These are phyloP conservation scores for Trichosporon coremiiforme DNA, from an alignment of 1,284 basidiomycete genomes.

Conservation along the genomic window DNA sequence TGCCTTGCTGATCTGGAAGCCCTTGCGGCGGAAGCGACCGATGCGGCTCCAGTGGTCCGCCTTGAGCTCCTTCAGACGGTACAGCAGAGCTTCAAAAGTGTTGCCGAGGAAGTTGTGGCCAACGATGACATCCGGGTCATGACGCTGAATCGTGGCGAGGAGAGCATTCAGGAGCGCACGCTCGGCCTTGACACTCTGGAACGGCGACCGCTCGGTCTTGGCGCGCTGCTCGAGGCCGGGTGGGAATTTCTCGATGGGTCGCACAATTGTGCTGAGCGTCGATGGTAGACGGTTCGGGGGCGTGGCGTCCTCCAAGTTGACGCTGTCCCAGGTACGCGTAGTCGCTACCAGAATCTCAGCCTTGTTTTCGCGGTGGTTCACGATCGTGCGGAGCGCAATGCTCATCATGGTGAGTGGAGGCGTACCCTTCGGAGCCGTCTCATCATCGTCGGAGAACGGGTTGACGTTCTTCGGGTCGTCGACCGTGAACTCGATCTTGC, in stretches of 20 bases:
- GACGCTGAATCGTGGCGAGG: constrained; percentile 77
- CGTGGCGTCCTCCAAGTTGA: constrained; percentile 82
- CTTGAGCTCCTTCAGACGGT: constrained; percentile 87
- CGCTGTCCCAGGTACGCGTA: constrained; percentile 84
- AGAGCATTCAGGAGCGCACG: constrained; percentile 81
- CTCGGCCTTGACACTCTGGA: constrained; percentile 79
- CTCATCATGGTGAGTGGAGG: constrained; percentile 92
- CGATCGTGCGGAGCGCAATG: constrained; percentile 82
- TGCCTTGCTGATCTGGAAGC: constrained; percentile 70
- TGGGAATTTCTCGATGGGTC: constrained; percentile 87
- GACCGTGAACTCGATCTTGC: constrained; percentile 87
- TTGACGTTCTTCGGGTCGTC: constrained; percentile 84
- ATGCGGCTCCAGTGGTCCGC: constrained; percentile 92
- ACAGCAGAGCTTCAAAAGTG: constrained; percentile 85
- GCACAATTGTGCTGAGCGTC: constrained; percentile 82
- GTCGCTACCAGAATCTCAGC: constrained; percentile 88
- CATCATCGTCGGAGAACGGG: constrained; percentile 74
- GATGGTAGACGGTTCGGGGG: constrained; percentile 84
- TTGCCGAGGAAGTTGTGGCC: constrained; percentile 95
- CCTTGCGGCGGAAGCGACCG: constrained; percentile 83
- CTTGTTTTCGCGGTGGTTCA: constrained; percentile 92
- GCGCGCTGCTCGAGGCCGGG: constrained; percentile 75
- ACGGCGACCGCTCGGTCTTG: constrained; percentile 68
- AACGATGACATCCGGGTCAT: constrained; percentile 92
- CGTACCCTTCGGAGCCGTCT: constrained; percentile 72